A percentile compares a stretch with the other conserved stretches of the same genome.
phyloP scores from a whole-genome alignment of 2,329 filamentous ascomycete genomes.

The Tolypocladium guangdongense region DNA sequence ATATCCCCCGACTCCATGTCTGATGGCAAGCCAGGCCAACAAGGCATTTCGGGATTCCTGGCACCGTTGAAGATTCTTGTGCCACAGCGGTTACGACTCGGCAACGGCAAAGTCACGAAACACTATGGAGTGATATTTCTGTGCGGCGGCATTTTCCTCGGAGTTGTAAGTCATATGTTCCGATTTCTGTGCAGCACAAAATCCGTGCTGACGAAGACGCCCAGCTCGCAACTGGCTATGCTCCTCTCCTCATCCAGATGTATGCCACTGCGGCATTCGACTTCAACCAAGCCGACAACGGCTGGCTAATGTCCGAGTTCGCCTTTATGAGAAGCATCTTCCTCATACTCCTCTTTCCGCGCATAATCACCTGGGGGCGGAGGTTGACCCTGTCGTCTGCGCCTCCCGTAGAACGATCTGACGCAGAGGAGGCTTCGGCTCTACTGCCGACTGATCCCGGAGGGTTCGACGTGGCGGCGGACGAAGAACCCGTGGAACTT shows the following conservation, averaged over 20 bases:
- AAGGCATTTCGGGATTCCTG: slow-evolving; percentile 42
- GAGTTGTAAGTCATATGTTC: slow-evolving; percentile 35
- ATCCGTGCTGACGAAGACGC: not conserved
- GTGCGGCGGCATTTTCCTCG: slow-evolving; percentile 54
- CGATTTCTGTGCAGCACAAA: no score
- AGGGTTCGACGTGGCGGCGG: slow-evolving; percentile 30
- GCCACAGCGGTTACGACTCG: slow-evolving; percentile 42
- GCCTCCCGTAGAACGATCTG: slow-evolving; percentile 1
- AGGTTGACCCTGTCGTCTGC: slow-evolving; percentile 3
- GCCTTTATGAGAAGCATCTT: slow-evolving; percentile 44
- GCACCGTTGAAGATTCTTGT: slow-evolving; percentile 51
- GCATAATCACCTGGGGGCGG: slow-evolving; percentile 37
- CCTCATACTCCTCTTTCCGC: slow-evolving; percentile 41
- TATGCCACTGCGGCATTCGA: slow-evolving; percentile 45
- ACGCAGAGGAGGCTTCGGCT: slow-evolving; percentile 4
- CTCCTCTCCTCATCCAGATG: slow-evolving; percentile 49
- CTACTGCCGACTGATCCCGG: slow-evolving; percentile 25
- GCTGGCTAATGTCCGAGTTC: slow-evolving; percentile 45
- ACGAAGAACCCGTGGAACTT: slow-evolving; percentile 31
- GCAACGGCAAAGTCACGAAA: slow-evolving; percentile 36
- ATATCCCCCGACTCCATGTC: slow-evolving; percentile 34
- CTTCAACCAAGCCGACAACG: slow-evolving; percentile 45
- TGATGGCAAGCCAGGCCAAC: slow-evolving; percentile 14
- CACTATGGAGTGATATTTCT: slow-evolving; percentile 55
- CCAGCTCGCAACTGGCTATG: slow-evolving; percentile 55